Evolutionary conservation across 129 eudicot genomes (phyloP).

Genomic region (Kitagawia praeruptora): DNA sequence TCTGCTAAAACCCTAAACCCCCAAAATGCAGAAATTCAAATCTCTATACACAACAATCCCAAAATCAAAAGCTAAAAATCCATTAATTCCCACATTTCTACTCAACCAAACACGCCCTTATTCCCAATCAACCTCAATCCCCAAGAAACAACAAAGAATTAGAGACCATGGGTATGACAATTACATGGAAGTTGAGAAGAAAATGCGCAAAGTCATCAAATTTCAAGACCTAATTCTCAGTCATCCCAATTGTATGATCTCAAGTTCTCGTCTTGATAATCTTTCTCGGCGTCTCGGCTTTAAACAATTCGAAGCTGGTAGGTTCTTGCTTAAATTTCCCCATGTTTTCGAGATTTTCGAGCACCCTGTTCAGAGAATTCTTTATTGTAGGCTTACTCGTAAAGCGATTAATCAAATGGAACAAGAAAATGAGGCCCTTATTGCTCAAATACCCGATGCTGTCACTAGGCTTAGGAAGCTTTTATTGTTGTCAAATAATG

Average conservation of each 20-base stretch:
- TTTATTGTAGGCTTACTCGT: conserved; percentile 65
- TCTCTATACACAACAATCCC: conserved; percentile 15
- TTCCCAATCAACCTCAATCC: conserved; percentile 83
- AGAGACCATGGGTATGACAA: conserved; percentile 81
- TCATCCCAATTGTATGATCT: conserved; percentile 56
- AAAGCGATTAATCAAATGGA: conserved; percentile 60
- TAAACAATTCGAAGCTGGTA: conserved; percentile 64
- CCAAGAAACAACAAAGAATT: conserved; percentile 59
- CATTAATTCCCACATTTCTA: conserved; percentile 2
- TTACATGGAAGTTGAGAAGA: conserved; percentile 90
- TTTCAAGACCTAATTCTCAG: conserved; percentile 67
- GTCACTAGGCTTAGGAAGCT: conserved; percentile 65
- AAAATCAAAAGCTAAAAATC: background rate
- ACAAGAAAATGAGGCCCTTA: conserved; percentile 65
- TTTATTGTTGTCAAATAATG: conserved; percentile 67
- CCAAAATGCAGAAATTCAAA: conserved; percentile 26
- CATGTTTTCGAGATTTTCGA: conserved; percentile 80
- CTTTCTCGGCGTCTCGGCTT: conserved; percentile 65
- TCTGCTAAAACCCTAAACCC: conserved; percentile 23
- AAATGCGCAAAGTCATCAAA: conserved; percentile 68
- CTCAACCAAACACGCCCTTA: conserved; percentile 22
- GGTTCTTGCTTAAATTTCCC: conserved; percentile 75
- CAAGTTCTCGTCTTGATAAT: conserved; percentile 65
- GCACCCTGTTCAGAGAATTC: conserved; percentile 89
- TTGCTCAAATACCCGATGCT: conserved; percentile 51